phyloP scores from a whole-genome alignment of 371 early-diverging fungal species.

The Mucor lusitanicus region DNA sequence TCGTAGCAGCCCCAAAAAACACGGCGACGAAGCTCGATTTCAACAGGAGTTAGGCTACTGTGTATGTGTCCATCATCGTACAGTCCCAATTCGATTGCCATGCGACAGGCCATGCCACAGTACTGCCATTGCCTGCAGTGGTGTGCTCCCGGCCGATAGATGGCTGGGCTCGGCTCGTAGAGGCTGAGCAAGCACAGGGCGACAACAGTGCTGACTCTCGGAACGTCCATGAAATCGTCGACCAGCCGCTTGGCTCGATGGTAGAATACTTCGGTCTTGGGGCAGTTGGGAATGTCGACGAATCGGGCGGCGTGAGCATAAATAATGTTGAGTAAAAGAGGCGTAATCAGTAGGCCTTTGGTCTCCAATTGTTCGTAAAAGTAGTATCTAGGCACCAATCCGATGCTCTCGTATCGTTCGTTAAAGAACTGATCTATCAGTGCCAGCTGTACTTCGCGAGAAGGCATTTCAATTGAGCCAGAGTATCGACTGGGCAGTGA shows the following conservation, averaged over 20 bases:
- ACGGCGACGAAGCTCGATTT: conserved; percentile 20
- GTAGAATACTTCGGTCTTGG: conserved; percentile 22
- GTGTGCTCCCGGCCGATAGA: conserved; percentile 16
- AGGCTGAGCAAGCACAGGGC: conserved; percentile 23
- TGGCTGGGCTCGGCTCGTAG: conserved; percentile 22
- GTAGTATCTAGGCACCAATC: conserved; percentile 13
- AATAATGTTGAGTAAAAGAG: conserved; percentile 26
- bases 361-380: conserved; percentile 23
- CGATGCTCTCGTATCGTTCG: conserved; percentile 16
- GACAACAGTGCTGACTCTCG: conserved; percentile 30
- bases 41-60: conserved; percentile 4
- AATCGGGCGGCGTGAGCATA: conserved; percentile 27
- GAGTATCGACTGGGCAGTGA: conserved; percentile 31
- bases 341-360: conserved; percentile 26
- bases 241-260: conserved; percentile 22
- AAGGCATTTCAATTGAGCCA: conserved; percentile 38
- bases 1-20: conserved; percentile 38
- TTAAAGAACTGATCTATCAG: conserved; percentile 34
- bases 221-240: conserved; percentile 29
- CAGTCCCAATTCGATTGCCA: conserved; percentile 33
- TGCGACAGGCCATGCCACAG: conserved; percentile 36
- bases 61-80: conserved; percentile 19
- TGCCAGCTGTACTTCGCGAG: conserved; percentile 31
- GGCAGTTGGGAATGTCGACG: conserved; percentile 7
- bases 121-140: conserved; percentile 32